Base-by-base conservation (phyloP, 768 basidiomycete genomes). In the Heimioporus sp. region DNA sequence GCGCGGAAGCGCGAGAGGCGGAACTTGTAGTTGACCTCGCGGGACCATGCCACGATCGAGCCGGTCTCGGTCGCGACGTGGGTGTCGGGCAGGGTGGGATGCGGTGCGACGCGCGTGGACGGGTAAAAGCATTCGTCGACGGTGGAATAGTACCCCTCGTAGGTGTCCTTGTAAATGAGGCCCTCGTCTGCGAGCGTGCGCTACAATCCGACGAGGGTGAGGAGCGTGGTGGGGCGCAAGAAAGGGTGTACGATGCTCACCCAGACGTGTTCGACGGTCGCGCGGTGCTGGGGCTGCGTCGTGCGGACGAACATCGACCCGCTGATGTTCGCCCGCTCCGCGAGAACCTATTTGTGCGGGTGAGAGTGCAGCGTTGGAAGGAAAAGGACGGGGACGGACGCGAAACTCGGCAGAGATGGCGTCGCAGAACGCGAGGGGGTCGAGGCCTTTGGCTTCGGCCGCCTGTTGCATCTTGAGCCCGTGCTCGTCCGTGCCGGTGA, bases 11-110 rank as follows among this genome's bases (percentile, higher is more conserved):
- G 65, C 6, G 86, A 83, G 4, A 96, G 76, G 6, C 82, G 79
- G 73, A 97, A 92, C 78, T 90, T 94, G 74, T 92, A 95, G 73
- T 93, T 96, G 46, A 83, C 80, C 65, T 96, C 93, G 40, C 82
- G 76, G 43, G 81, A 81, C 87, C 88, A 90, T 59, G 92, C 87
- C 7, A 96, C 92, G n/a, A 71, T 58, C 0, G 87, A 81, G 1
- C 90, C 86, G 0, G 90, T 90, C 63, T 94, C 92, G 4, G 77
- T 77, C 4, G 92, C 80, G 17, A 86, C 65, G 31, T 61, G 60
- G 21, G 59, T 61, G 43, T 62, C 49, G 20, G 57, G 59, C 5
- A 46, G 58, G 16, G 49, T 66, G 16, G 53, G 58, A 50, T 59
- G 62, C 34, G 56, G 39, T 53, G 58, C 48, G 60, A 65, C 49